phyloP scores from a whole-genome alignment of 345 rosid species.

The Hibiscus syriacus region DNA sequence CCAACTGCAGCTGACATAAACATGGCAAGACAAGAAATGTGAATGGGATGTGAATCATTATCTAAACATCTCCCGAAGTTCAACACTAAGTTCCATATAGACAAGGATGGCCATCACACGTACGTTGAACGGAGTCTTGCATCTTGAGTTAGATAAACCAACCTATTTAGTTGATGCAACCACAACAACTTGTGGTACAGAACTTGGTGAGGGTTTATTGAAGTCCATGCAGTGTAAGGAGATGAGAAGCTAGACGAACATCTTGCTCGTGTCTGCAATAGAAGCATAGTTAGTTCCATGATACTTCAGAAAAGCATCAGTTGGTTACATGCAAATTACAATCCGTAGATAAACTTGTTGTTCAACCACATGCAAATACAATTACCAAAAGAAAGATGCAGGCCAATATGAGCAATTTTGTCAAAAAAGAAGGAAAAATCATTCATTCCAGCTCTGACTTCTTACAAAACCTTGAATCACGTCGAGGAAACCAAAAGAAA shows the following conservation, averaged over 20 bases:
- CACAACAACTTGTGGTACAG: slow-evolving; percentile 47
- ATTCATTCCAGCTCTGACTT: background rate
- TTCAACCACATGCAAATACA: background rate
- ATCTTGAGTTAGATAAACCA: slow-evolving; percentile 6
- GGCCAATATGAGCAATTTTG: background rate
- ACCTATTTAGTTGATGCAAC: slow-evolving; percentile 97
- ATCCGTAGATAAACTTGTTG: background rate
- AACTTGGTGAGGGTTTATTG: slow-evolving; percentile 37
- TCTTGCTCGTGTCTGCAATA: slow-evolving; percentile 29
- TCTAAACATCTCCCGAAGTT: background rate
- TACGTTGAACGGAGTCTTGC: background rate
- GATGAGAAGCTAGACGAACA: slow-evolving; percentile 73
- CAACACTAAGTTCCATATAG: no score
- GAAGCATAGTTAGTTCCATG: background rate
- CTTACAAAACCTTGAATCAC: slow-evolving; percentile 50
- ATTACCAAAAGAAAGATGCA: background rate
- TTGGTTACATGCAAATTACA: background rate
- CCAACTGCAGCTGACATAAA: background rate
- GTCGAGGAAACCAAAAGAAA: no score
- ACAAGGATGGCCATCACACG: background rate
- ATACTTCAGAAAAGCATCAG: background rate
- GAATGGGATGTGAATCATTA: background rate
- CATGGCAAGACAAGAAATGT: background rate
- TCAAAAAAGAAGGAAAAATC: background rate
- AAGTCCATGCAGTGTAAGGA: slow-evolving; percentile 74